Percentiles rank a stretch among this genome's conserved stretches.
phyloP scores from a whole-genome alignment of 2,329 filamentous ascomycete species.

The Colletotrichum gloeosporioides region DNA sequence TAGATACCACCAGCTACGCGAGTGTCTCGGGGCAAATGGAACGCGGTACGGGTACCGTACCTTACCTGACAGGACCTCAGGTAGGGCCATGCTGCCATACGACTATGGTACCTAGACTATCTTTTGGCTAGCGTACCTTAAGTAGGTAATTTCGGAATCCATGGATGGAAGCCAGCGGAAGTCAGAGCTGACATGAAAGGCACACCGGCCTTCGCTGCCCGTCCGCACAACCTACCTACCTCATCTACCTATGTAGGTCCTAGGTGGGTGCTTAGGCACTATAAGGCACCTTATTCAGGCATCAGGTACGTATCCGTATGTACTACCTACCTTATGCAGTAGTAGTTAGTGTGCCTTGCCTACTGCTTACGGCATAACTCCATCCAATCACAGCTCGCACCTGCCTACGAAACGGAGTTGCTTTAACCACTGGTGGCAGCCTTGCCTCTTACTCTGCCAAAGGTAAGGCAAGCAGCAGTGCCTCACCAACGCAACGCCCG shows the following conservation, averaged over 20 bases:
- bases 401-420: not conserved
- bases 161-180: not conserved
- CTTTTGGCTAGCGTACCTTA: not conserved
- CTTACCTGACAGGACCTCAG: not conserved
- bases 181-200: not conserved
- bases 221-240: too few species aligned
- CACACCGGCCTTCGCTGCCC: not conserved
- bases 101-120: not conserved
- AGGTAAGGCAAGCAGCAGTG: not conserved
- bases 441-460: not conserved
- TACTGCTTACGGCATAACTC: not conserved
- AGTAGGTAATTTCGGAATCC: not conserved
- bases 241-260: too few species aligned
- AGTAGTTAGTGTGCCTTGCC: not conserved
- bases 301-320: not conserved
- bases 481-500: not conserved
- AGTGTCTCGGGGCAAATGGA: not conserved
- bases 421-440: not conserved
- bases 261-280: not conserved
- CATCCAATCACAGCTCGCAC: not conserved
- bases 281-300: not conserved
- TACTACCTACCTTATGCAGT: not conserved
- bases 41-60: not conserved
- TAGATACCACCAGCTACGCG: not conserved
- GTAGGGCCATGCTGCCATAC: not conserved